Evolutionary conservation across 352 stramenopile genomes (phyloP).

Genomic region (Phytopythium litorale): DNA sequence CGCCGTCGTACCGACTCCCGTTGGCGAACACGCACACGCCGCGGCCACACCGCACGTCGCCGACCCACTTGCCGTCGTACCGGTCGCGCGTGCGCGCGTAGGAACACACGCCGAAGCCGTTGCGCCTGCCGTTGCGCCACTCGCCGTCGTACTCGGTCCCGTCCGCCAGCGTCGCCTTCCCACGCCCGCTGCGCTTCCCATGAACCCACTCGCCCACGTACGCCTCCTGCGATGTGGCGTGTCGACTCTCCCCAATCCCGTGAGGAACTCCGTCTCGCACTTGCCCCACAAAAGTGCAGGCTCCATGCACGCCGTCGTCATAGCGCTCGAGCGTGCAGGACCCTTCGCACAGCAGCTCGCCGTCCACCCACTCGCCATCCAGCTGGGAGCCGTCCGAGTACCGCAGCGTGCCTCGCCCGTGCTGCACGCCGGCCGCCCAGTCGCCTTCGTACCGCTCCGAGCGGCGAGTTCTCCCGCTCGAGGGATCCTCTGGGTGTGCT

Average conservation of each 20-base stretch:
- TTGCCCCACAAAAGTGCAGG: constrained; percentile 48
- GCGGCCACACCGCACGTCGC: constrained; percentile 57
- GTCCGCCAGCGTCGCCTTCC: constrained; percentile 49
- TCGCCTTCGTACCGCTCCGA: constrained; percentile 64
- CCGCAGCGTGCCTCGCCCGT: constrained; percentile 55
- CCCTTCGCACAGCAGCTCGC: constrained; percentile 10
- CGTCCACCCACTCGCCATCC: constrained; percentile 29
- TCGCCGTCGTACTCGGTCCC: constrained; percentile 83
- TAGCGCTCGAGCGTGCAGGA: constrained; percentile 38
- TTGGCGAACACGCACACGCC: constrained; percentile 59
- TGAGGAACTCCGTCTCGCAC: constrained; percentile 40
- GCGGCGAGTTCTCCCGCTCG: constrained; percentile 6
- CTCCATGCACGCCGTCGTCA: constrained; percentile 37
- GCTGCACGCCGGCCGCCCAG: constrained; percentile 56
- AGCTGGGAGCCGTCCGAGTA: constrained; percentile 54
- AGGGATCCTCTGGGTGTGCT: constrained; percentile 2
- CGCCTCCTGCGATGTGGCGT: constrained; percentile 29
- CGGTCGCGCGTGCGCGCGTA: constrained; percentile 50
- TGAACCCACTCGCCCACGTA: constrained; percentile 49
- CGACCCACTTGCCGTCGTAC: constrained; percentile 88
- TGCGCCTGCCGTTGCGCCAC: constrained; percentile 80
- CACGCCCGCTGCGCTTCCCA: constrained; percentile 48
- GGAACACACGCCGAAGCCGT: constrained; percentile 72
- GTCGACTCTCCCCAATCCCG: constrained; percentile 46
- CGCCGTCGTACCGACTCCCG: constrained; percentile 70